Evolutionary conservation across 164 flowering plant species (phyloP).

Genomic region (Litsea cubeba): DNA sequence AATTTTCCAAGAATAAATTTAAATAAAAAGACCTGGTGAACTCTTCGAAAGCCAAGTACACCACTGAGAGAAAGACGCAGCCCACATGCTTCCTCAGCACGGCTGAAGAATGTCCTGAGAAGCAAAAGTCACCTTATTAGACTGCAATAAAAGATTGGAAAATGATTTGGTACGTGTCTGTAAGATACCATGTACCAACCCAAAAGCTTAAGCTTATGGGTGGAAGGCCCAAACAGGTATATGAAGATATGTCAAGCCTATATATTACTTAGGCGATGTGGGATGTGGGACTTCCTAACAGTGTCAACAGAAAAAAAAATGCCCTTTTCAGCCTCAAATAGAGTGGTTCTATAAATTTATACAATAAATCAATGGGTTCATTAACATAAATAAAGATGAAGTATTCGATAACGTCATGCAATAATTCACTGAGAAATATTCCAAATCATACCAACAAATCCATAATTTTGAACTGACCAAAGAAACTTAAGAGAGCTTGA

Average conservation of each 20-base stretch:
- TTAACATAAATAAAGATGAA: neutral
- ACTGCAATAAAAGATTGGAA: neutral
- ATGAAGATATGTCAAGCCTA: no score
- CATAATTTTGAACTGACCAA: neutral
- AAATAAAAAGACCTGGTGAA: slow-evolving; percentile 60
- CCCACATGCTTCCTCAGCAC: slow-evolving; percentile 60
- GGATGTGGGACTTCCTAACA: no score
- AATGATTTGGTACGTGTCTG: neutral
- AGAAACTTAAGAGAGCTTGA: neutral
- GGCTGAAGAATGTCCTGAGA: slow-evolving; percentile 46
- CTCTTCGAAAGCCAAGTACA: slow-evolving; percentile 73
- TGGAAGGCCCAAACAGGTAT: no score
- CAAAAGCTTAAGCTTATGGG: no score
- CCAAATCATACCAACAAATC: neutral
- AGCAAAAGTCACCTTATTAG: slow-evolving; percentile 3
- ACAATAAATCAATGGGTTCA: neutral
- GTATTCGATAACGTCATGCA: neutral
- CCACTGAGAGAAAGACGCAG: slow-evolving; percentile 73
- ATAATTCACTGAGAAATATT: neutral
- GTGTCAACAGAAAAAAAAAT: neutral
- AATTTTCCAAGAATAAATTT: neutral
- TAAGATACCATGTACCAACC: no score
- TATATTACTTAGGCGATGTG: no score
- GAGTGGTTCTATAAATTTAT: no score
- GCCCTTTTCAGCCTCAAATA: neutral